Evolutionary conservation across 371 early-diverging fungal species (phyloP), one percentile per base, ranked within the genome.

Genomic region (Apophysomyces ossiformis): DNA sequence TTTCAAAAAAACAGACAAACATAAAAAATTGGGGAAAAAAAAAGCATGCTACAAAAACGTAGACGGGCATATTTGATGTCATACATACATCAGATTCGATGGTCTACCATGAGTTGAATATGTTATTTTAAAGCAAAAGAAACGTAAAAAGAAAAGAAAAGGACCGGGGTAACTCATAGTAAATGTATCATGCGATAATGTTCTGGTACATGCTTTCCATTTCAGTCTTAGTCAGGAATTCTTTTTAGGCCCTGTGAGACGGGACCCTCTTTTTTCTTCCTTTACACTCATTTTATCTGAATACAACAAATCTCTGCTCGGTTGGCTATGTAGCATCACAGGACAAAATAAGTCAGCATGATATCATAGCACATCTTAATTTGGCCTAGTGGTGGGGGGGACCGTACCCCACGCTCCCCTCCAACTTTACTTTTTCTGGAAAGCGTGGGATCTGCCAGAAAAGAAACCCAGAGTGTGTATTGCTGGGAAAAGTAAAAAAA

Each of bases 351-450:
- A 7, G 47, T 7, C 7, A 47, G 18, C 16, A 47, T 47, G 47
- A 47, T 47, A 47, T 47, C 47, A 47, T 47, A 7, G 5, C 18
- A 1, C 9, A 47, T 15, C 47, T 47, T 11, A 15, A 47, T 47
- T 47, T n/a, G n/a, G 47, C 16, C 11, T 47, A 47, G 47, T 47
- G n/a, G n/a, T 16, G 47, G 47, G 41, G 11, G 11, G 41, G 5
- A 26, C 32, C 2, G 47, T 47, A 47, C 47, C 47, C 47, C 47
- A 47, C 47, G 47, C n/a, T 47, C 47, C 47, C 47, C 47, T n/a
- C 47, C 15, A 47, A 47, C 7, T 47, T 47, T 43, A 26, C 47
- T 18, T 47, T 47, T 47, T 21, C 47, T 47, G 47, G 47, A 47
- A 26, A 47, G 47, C 47, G 47, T 47, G 47, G 47, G 47, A 47